Evolutionary conservation across 805 yeast genomes (phyloP).

Genomic region (Metschnikowia dekortorum): DNA sequence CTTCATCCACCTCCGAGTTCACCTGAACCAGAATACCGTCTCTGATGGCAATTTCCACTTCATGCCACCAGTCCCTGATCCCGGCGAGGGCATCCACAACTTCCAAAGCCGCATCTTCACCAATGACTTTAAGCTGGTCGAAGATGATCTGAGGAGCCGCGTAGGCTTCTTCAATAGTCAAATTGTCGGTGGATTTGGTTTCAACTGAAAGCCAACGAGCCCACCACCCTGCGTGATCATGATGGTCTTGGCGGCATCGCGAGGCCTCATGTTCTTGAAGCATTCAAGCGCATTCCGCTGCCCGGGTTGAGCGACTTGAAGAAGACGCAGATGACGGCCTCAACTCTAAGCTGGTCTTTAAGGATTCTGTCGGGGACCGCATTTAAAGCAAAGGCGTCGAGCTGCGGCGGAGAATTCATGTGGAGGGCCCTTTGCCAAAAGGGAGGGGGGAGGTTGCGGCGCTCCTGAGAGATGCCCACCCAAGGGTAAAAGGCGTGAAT

Average conservation of each 20-base stretch:
- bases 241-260: not conserved
- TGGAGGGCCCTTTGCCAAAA: not conserved
- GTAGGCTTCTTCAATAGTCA: not conserved
- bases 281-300: not conserved
- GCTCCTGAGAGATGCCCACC: not conserved
- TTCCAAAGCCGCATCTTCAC: too few relatives aligned
- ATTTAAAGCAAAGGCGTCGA: too few relatives aligned
- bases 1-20: too few relatives aligned
- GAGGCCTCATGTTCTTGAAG: not conserved
- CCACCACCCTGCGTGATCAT: not conserved
- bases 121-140: too few relatives aligned
- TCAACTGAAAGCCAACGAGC: not conserved
- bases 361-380: too few relatives aligned
- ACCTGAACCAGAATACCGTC: too few relatives aligned
- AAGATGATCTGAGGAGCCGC: too few relatives aligned
- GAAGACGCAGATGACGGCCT: not conserved
- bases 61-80: too few relatives aligned
- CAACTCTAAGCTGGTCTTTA: too few relatives aligned
- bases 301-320: not conserved
- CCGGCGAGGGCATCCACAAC: too few relatives aligned
- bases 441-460: not conserved
- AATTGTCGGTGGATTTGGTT: not conserved
- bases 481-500: not conserved
- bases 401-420: not conserved
- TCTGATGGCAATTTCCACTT: too few relatives aligned